phyloP scores from a whole-genome alignment of 2,329 filamentous ascomycete genomes.

The Nemania abortiva region DNA sequence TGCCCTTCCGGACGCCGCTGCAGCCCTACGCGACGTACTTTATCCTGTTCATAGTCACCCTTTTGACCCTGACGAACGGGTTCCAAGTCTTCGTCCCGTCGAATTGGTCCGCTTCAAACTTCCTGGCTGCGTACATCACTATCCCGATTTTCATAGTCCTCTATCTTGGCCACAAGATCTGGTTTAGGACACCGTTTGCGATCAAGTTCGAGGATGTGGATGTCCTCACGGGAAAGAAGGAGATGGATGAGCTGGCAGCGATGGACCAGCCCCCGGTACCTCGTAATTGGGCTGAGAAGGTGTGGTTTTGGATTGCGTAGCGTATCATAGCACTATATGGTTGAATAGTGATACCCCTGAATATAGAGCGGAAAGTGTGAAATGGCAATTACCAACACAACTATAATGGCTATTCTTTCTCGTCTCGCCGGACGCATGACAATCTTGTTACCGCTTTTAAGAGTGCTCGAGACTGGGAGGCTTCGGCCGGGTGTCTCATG shows the following conservation, averaged over 20 bases:
- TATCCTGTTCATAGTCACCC: slow-evolving; percentile 66
- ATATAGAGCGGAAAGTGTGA: background rate
- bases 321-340: background rate
- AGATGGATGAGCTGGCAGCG: slow-evolving; percentile 70
- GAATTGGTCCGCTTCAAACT: slow-evolving; percentile 72
- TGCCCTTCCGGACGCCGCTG: slow-evolving; percentile 65
- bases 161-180: slow-evolving; percentile 71
- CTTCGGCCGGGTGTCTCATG: no score
- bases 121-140: slow-evolving; percentile 74
- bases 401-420: background rate
- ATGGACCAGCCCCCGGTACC: slow-evolving; percentile 61
- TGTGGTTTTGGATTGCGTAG: slow-evolving; percentile 69
- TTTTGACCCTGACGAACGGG: slow-evolving; percentile 79
- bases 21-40: slow-evolving; percentile 75
- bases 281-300: slow-evolving; percentile 63
- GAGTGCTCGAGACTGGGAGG: no score
- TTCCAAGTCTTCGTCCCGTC: slow-evolving; percentile 79
- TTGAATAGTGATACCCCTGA: background rate
- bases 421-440: background rate
- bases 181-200: slow-evolving; percentile 58
- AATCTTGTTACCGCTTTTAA: no score
- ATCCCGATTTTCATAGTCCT: slow-evolving; percentile 71
- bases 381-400: background rate
- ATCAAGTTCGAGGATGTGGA: slow-evolving; percentile 65
- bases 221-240: slow-evolving; percentile 68